A percentile compares a stretch with the other conserved stretches of the same genome.
Conservation (phyloP, 345 rosid genomes). For the Melaleuca alternifolia region DNA sequence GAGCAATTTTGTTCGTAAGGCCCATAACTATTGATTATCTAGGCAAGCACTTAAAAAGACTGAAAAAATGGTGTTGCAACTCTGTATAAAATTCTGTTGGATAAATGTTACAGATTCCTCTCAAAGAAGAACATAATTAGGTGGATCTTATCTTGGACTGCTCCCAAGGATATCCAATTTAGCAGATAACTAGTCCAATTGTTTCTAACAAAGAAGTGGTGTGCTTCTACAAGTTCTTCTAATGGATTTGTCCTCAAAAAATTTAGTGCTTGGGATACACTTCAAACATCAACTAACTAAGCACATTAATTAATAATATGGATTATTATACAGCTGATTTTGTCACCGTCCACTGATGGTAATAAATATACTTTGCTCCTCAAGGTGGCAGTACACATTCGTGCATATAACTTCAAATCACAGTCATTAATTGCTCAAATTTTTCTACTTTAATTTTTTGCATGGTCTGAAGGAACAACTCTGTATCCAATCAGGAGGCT, state of each 20-base stretch:
- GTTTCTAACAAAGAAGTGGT: not conserved
- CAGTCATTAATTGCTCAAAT: not conserved
- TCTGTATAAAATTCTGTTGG: not conserved
- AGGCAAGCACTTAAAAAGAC: not conserved
- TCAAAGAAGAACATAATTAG: not conserved
- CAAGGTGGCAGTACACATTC: not conserved
- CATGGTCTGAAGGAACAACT: not conserved
- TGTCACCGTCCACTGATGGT: not conserved
- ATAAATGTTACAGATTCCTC: not conserved
- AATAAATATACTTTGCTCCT: not conserved
- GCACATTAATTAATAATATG: not conserved
- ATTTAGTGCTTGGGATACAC: not conserved
- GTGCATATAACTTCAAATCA: not conserved
- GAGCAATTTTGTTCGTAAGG: not conserved
- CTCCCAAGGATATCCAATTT: not conserved
- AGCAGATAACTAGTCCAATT: not conserved
- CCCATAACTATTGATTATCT: not conserved
- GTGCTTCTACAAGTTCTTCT: not conserved
- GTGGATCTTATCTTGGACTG: not conserved
- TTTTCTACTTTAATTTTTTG: not conserved
- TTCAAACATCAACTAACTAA: not conserved
- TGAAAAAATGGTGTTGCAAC: not conserved
- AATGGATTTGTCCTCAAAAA: not conserved
- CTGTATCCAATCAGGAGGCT: not conserved
- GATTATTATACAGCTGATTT: not conserved